Evolutionary conservation across 2,329 filamentous ascomycete species (phyloP), one percentile per base, ranked within the genome.

Genomic region (Thielaviopsis ethacetica): DNA sequence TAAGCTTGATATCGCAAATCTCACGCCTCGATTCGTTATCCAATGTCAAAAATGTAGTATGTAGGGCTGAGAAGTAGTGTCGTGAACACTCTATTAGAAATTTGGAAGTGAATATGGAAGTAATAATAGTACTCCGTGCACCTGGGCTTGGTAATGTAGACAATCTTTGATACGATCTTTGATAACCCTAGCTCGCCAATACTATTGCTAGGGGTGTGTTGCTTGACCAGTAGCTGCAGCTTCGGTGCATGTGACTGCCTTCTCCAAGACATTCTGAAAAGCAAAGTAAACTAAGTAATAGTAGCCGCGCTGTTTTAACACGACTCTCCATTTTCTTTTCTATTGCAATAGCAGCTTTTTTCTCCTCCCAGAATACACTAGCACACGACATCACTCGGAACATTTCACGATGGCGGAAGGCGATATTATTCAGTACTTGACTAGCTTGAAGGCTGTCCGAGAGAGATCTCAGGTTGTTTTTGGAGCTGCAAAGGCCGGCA

Each of bases 381-480:
- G 7, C 2, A 21, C n/a, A 10, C 44, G 17, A 38, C 15, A 49
- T n/a, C n/a, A 49, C 21, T 10, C 38, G 38, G 17, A 19, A 21
- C 6, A 19, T 10, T 49, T 50, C 50, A 57, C 49, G 21, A 61
- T 61, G 59, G 44, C 56, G 26, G 51, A 58, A 27, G 30, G 27
- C 56, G 47, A 58, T 24, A 49, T 49, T n/a, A 54, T 67, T 44
- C 62, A 70, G 6, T 71, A 73, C 60, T 65, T 73, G 2, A 66
- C 70, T 2, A 68, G 66, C 24, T 68, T 73, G 0, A 66, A 65
- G 26, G 69, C 71, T 5, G 66, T 73, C 21, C 67, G 71, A 30
- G 69, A 70, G 15, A 67, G 68, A 38, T 67, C 71, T 3, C 63
- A 62, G 24, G 62, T 67, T 17, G 69, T 73, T 17, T 61, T 67